Evolutionary conservation across 2,329 filamentous ascomycete species (phyloP).

Genomic region (Fulvia fulva): DNA sequence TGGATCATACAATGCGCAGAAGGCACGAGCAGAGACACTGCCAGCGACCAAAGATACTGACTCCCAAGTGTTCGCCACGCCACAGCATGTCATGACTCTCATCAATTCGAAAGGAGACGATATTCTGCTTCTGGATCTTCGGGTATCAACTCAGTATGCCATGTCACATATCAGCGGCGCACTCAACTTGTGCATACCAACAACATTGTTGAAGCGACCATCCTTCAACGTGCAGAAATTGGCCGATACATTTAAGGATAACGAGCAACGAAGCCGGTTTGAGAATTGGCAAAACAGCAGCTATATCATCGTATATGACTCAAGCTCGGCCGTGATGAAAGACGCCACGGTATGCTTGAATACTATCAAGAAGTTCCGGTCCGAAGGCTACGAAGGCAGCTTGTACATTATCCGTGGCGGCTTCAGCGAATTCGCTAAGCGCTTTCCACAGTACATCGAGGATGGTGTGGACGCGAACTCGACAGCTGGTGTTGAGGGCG

Average conservation of each 20-base stretch:
- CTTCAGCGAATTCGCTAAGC: slow-evolving; percentile 67
- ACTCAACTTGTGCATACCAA: slow-evolving; percentile 90
- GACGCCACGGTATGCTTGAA: slow-evolving; percentile 79
- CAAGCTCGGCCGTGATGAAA: slow-evolving; percentile 68
- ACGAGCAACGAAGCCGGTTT: slow-evolving; percentile 67
- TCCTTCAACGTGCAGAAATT: slow-evolving; percentile 88
- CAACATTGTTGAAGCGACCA: slow-evolving; percentile 82
- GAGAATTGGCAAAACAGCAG: slow-evolving; percentile 69
- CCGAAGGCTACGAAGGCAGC: slow-evolving; percentile 73
- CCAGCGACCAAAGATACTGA: slow-evolving; percentile 33
- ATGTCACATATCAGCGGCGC: slow-evolving; percentile 72
- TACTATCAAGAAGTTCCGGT: slow-evolving; percentile 87
- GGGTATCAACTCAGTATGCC: slow-evolving; percentile 78
- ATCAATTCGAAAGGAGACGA: slow-evolving; percentile 45
- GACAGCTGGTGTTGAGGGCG: slow-evolving; percentile 43
- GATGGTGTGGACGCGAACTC: slow-evolving; percentile 21
- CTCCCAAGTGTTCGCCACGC: slow-evolving; percentile 42
- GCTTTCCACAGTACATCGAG: slow-evolving; percentile 64
- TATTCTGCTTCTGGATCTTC: slow-evolving; percentile 75
- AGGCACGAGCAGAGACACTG: slow-evolving; percentile 46
- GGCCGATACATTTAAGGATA: slow-evolving; percentile 75
- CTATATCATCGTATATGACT: slow-evolving; percentile 84
- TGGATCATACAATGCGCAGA: slow-evolving; percentile 14
- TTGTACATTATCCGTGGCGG: slow-evolving; percentile 77
- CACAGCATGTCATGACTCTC: slow-evolving; percentile 48